These are phyloP conservation scores for Jamesozyma piceae DNA, from an alignment of 805 yeast genomes.

Conservation along the genomic window DNA sequence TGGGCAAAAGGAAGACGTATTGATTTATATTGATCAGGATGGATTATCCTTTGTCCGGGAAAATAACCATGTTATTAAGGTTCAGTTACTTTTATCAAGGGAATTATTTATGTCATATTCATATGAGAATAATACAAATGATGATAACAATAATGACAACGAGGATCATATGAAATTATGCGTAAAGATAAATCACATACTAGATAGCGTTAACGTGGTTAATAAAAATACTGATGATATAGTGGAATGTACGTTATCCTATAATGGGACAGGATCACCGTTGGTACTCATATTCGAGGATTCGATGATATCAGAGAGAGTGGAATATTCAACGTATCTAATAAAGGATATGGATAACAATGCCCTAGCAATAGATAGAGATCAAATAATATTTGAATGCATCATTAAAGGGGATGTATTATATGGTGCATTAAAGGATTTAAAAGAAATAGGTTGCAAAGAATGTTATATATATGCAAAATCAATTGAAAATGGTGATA, in stretches of 20 bases:
- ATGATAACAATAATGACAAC: slow-evolving; percentile 2
- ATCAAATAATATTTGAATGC: slow-evolving; percentile 40
- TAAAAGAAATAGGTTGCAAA: slow-evolving; percentile 45
- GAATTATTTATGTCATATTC: slow-evolving; percentile 26
- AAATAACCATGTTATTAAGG: slow-evolving; percentile 34
- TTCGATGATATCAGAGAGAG: slow-evolving; percentile 42
- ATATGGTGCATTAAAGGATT: slow-evolving; percentile 45
- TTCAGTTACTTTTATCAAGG: slow-evolving; percentile 28
- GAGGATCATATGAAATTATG: slow-evolving; percentile 29
- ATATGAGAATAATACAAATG: slow-evolving; percentile 11
- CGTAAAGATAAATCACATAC: slow-evolving; percentile 38
- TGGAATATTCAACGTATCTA: slow-evolving; percentile 44
- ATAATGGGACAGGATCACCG: slow-evolving; percentile 42
- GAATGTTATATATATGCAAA: slow-evolving; percentile 41
- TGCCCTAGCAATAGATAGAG: slow-evolving; percentile 38
- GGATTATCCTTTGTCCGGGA: slow-evolving; percentile 46
- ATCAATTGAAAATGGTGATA: slow-evolving; percentile 21
- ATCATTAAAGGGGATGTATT: slow-evolving; percentile 45
- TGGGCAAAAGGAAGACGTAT: slow-evolving; percentile 31
- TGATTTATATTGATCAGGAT: slow-evolving; percentile 38
- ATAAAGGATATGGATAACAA: slow-evolving; percentile 28
- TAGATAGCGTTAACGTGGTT: slow-evolving; percentile 43
- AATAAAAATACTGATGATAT: slow-evolving; percentile 27
- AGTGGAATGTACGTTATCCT: slow-evolving; percentile 42
- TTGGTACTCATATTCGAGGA: slow-evolving; percentile 51